phyloP scores from a whole-genome alignment of 176 grass and related monocot genomes.

The Cenchrus fungigraminus region DNA sequence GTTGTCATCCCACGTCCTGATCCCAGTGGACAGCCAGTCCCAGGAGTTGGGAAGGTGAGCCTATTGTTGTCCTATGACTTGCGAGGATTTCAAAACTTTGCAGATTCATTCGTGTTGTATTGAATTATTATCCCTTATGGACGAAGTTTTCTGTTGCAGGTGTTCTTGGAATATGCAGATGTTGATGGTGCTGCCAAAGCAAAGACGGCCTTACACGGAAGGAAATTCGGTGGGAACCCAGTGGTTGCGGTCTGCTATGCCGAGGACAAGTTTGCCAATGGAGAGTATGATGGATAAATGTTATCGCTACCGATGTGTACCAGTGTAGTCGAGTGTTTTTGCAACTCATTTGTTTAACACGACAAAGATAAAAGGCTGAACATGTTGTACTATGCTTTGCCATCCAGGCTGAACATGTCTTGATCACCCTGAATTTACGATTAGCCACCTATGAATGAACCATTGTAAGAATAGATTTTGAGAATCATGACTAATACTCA shows the following conservation, averaged over 20 bases:
- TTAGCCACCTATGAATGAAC: not conserved
- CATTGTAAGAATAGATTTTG: not conserved
- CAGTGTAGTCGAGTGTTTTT: not conserved
- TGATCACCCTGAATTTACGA: not conserved
- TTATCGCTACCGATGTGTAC: not conserved
- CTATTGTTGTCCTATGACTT: conserved; percentile 6
- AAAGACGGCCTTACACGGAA: conserved; percentile 72
- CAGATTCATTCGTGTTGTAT: not conserved
- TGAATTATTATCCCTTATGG: not conserved
- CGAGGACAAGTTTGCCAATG: conserved; percentile 83
- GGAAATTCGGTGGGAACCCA: conserved; percentile 85
- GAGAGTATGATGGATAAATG: conserved; percentile 70
- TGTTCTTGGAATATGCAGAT: conserved; percentile 86
- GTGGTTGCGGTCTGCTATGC: conserved; percentile 88
- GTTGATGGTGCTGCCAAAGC: conserved; percentile 79
- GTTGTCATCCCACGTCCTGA: conserved; percentile 88
- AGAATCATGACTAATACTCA: not conserved
- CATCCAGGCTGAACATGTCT: not conserved
- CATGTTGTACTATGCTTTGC: not conserved
- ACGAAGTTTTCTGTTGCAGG: conserved; percentile 46
- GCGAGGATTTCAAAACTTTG: not conserved
- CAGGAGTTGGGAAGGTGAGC: conserved; percentile 90
- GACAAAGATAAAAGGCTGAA: not conserved
- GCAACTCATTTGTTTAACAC: not conserved
- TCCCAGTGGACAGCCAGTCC: conserved; percentile 56